Evolutionary conservation across 2,329 filamentous ascomycete species (phyloP), one percentile per base, ranked within the genome.

Genomic region (Incumbomyces delicatus): DNA sequence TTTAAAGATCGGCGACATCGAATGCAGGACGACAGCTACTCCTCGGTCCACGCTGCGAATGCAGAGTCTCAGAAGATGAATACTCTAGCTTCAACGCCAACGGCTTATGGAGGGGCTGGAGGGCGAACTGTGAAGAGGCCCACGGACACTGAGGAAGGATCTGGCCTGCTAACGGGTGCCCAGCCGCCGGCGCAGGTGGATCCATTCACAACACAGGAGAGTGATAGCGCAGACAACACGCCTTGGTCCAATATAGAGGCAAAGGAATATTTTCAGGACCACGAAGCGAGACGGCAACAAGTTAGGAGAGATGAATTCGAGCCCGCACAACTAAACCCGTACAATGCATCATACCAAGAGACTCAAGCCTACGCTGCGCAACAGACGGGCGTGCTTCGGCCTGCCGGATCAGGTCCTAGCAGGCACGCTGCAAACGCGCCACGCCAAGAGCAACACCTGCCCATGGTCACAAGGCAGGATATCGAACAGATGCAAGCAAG

Each of bases 401-500:
- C 40, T n/a, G 40, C 40, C 6, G 40, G 40, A 2, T 32, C 40
- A 11, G 29, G 7, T 14, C 17, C 33, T 3, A 34, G 10, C n/a
- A 22, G 30, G 35, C 41, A 35, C 12, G 20, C 30, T 6, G 2
- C 22, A 12, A 12, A 42, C 12, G 5, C 22, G 22, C 22, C 22
- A 27, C 22, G 8, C 4, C 22, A 27, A 27, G 6, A 12, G 12
- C 38, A 41, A 32, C 30, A 35, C 62, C 81, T 80, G 50, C 82
- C 85, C 2, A 86, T 88, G 56, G 87, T 78, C 41, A 95, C 73
- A 35, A 94, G 78, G 42, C 94, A 78, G 44, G 85, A 88, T 2
- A 78, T 89, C 50, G 96, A 82, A 2, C 89, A 85, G 3, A 95
- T 84, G 20, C 88, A 89, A 1, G 87, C 82, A 17, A 95, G 27